Evolutionary conservation across 1,139 yeast species (phyloP), one percentile per base, ranked within the genome.

Genomic region (Komagataea norvegica): DNA sequence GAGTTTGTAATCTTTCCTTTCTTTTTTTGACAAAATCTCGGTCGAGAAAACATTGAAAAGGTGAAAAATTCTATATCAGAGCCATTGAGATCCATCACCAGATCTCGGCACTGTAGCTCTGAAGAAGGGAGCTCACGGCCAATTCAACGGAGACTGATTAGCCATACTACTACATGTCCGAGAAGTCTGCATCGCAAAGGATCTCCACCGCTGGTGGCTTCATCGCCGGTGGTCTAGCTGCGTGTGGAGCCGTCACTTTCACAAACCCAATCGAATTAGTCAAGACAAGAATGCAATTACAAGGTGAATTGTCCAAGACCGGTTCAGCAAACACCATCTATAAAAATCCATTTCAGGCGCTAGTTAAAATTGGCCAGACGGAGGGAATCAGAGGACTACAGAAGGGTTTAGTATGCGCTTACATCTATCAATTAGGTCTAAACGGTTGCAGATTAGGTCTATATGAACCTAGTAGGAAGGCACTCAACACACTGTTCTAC

Each of bases 241-340:
- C 97, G 3, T 89, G 97, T 65, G 94, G 95, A 37, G 97, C 98
- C 0, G 98, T 91, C 26, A 91, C 96, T 0, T 83, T 89, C 60
- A 89, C 97, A 9, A 91, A 91, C 57, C 98, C 98, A 8, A 83
- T 91, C 43, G 98, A 91, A 58, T 70, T 91, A 48, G 87, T 89
- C 55, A 91, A 91, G 64, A 91, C 94, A 3, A 71, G 97, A 62
- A 85, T 91, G 95, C 98, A 91, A 61, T 68, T 91, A 29, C 96
- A 91, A 62, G 98, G 98, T 40, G 97, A 91, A 61, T 68, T 91
- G 37, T 67, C 79, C 4, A 31, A 33, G 18, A 70, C 79, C 2
- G 34, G 36, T 16, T 61, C 68, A 29, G 74, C 68, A 1, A 71
- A 76, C 13, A 74, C 68, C 47, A 59, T 74, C 14, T 91, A 91